Evolutionary conservation across 2,329 filamentous ascomycete genomes (phyloP).

Genomic region (Ophiostoma himal-ulmi): DNA sequence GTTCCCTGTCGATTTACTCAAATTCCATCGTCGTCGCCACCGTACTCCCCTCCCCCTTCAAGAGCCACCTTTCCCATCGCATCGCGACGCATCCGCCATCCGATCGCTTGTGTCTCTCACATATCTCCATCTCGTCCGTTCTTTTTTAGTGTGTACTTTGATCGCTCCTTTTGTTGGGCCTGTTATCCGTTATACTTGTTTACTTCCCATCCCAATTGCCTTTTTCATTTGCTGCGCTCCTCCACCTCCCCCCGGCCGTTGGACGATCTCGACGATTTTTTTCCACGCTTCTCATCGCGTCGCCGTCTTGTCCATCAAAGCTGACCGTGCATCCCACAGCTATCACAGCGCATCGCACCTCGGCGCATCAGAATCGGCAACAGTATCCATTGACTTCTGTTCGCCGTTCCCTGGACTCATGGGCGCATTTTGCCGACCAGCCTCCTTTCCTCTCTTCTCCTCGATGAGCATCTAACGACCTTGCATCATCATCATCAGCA

Average conservation of each 20-base stretch:
- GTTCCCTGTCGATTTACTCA: neutral
- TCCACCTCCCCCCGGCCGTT: neutral
- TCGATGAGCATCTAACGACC: constrained; percentile 12
- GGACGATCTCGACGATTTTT: neutral
- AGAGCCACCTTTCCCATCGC: constrained; percentile 18
- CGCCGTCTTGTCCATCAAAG: constrained; percentile 3
- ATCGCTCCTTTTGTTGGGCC: neutral
- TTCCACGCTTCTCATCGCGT: constrained; percentile 7
- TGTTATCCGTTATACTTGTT: neutral
- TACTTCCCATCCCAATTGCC: neutral
- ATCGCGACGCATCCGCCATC: constrained; percentile 16
- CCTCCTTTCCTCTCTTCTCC: constrained; percentile 12
- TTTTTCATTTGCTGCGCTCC: constrained; percentile 29
- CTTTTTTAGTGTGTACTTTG: constrained; percentile 5
- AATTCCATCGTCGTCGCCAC: constrained; percentile 1
- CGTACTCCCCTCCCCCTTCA: neutral
- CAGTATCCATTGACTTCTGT: neutral
- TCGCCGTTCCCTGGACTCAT: constrained; percentile 30
- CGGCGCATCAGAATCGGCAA: neutral
- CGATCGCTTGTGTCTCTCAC: neutral
- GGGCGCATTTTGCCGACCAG: constrained; percentile 31
- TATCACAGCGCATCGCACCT: constrained; percentile 3
- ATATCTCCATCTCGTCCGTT: neutral
- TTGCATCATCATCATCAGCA: neutral
- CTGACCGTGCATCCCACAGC: neutral